Percentiles rank a stretch among this genome's conserved stretches.
Conservation (phyloP, 106 monocot genomes). For the Triglochin maritima region DNA sequence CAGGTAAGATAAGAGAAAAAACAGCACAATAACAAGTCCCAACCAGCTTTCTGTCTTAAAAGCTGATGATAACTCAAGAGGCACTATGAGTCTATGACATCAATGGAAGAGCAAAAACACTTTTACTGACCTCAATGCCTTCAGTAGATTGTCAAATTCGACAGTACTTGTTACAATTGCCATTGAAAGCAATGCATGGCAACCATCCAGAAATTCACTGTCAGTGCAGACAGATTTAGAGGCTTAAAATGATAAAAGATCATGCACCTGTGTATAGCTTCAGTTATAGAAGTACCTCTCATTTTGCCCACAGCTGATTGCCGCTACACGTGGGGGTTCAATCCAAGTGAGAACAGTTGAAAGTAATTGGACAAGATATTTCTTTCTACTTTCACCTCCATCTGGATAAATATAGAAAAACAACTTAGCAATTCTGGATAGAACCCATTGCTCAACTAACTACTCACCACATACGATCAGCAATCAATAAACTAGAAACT, state of each 20-base stretch:
- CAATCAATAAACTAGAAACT: too few species aligned
- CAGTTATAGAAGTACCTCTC: constrained; percentile 48
- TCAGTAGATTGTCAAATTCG: constrained; percentile 72
- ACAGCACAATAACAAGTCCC: too few species aligned
- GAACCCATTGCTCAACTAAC: too few species aligned
- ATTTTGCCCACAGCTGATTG: constrained; percentile 38
- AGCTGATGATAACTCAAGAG: too few species aligned
- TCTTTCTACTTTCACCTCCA: constrained; percentile 65
- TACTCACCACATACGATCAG: too few species aligned
- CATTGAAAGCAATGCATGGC: constrained; percentile 81
- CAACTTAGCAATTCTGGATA: background rate
- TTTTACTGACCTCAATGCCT: constrained; percentile 54
- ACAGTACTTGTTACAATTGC: constrained; percentile 44
- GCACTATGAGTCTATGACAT: too few species aligned
- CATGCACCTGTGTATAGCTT: background rate
- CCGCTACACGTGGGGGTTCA: constrained; percentile 53
- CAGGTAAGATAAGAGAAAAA: too few species aligned
- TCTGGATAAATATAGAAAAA: constrained; percentile 30
- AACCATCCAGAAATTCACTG: constrained; percentile 92
- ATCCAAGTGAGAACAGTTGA: constrained; percentile 65
- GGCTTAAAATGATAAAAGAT: background rate
- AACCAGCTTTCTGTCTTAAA: too few species aligned
- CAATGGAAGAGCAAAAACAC: too few species aligned
- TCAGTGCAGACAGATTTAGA: background rate
- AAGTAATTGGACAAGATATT: constrained; percentile 62